phyloP scores from a whole-genome alignment of 75 land plant species.

The Cupressus sempervirens region DNA sequence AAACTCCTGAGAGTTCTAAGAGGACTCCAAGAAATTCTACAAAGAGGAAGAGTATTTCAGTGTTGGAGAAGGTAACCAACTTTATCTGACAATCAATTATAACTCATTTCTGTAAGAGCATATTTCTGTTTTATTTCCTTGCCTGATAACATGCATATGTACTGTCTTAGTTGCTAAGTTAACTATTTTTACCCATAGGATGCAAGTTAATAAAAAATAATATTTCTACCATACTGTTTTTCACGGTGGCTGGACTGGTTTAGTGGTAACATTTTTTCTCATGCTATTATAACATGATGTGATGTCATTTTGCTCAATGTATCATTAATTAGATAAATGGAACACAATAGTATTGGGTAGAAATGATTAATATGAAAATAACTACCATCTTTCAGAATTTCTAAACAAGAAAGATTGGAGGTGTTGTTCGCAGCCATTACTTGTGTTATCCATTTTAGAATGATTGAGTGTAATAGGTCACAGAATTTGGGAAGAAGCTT shows the following conservation, averaged over 20 bases:
- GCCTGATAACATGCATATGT: too few relatives aligned
- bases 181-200: neutral
- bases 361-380: neutral
- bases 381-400: neutral
- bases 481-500: neutral
- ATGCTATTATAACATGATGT: neutral
- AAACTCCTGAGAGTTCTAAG: conserved; percentile 1
- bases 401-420: neutral
- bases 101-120: neutral
- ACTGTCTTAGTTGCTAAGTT: neutral
- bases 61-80: neutral
- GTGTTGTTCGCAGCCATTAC: neutral
- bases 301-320: neutral
- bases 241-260: neutral
- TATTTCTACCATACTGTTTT: neutral
- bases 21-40: conserved; percentile 6
- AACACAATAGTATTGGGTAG: neutral
- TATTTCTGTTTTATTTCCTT: neutral
- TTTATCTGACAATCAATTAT: neutral
- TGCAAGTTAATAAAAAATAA: neutral
- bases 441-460: too few relatives aligned
- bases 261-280: neutral
- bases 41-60: conserved; percentile 7
- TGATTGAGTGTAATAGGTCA: neutral
- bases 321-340: neutral